phyloP scores from a whole-genome alignment of 2,329 filamentous ascomycete species.

The Akanthomyces muscarius region DNA sequence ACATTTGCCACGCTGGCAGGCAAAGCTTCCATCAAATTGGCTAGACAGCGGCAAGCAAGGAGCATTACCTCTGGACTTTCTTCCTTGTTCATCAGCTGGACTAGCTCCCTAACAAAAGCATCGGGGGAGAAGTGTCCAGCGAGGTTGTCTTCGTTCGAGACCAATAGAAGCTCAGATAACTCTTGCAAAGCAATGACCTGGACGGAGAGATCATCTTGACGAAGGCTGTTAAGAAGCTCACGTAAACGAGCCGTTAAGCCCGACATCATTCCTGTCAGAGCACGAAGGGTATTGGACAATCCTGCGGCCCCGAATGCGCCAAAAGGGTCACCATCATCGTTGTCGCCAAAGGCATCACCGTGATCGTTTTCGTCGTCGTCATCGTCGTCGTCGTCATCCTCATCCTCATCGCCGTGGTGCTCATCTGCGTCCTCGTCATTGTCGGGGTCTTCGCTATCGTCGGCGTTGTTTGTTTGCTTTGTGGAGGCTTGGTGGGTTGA shows the following conservation, averaged over 20 bases:
- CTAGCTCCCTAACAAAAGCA: conserved; percentile 90
- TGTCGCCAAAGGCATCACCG: conserved; percentile 57
- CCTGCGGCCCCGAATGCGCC: conserved; percentile 66
- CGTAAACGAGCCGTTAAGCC: conserved; percentile 76
- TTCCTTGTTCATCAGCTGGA: conserved; percentile 87
- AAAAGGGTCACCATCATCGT: conserved; percentile 63
- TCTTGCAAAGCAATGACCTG: conserved; percentile 93
- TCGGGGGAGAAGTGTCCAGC: conserved; percentile 94
- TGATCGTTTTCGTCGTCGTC: conserved; percentile 40
- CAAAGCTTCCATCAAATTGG: conserved; percentile 95
- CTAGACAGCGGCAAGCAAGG: conserved; percentile 88
- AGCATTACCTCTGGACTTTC: conserved; percentile 98
- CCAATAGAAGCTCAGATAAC: conserved; percentile 84
- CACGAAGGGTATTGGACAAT: conserved; percentile 76
- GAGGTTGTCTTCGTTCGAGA: conserved; percentile 95
- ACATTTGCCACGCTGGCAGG: conserved; percentile 91
- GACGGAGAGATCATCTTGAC: conserved; percentile 79
- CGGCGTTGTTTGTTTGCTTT: conserved; percentile 20
- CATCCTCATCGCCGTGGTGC: conserved; percentile 31
- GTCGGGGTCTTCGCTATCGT: conserved; percentile 15
- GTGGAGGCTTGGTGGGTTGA: conserved; percentile 41
- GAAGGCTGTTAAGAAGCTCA: conserved; percentile 70
- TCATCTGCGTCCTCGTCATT: conserved; percentile 3
- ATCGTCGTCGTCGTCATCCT: conserved; percentile 25
- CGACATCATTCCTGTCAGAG: conserved; percentile 87